Evolutionary conservation across 2,329 filamentous ascomycete species (phyloP).

Genomic region (Mycocentrospora acerina): DNA sequence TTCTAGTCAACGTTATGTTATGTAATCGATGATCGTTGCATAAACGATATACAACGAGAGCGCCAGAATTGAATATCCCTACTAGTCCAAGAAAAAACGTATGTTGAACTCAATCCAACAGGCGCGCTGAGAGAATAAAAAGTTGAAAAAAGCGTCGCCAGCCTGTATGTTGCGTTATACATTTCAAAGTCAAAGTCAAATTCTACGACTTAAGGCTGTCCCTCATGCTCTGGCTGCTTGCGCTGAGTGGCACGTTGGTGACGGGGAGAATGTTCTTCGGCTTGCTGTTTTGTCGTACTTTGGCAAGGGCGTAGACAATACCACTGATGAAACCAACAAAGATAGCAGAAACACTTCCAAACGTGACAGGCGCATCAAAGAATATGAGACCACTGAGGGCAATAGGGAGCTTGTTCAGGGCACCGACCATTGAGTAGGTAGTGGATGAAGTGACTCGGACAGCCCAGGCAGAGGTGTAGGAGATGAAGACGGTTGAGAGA

Average conservation of each 20-base stretch:
- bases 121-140: conserved; percentile 9
- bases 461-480: conserved; percentile 99
- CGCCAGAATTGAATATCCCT: conserved; percentile 15
- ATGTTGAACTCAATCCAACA: conserved; percentile 23
- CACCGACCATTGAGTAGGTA: conserved; percentile 98
- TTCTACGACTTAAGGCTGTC: conserved; percentile 68
- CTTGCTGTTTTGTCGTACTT: conserved; percentile 74
- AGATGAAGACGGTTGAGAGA: conserved; percentile 92
- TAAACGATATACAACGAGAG: conserved; percentile 21
- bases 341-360: conserved; percentile 90
- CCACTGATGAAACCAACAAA: conserved; percentile 88
- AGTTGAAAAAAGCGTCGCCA: conserved; percentile 12
- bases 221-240: conserved; percentile 86
- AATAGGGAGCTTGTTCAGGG: conserved; percentile 96
- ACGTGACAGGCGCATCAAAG: conserved; percentile 90
- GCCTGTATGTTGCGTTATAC: conserved; percentile 11
- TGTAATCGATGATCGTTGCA: conserved; percentile 14
- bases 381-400: conserved; percentile 90
- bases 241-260: conserved; percentile 72
- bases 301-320: conserved; percentile 84
- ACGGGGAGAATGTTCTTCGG: conserved; percentile 69
- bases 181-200: background rate
- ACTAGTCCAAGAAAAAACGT: conserved; percentile 7
- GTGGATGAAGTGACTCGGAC: conserved; percentile 96
- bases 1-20: conserved; percentile 24